phyloP scores from a whole-genome alignment of 108 stramenopile genomes.

The Hondaea fermentalgiana region DNA sequence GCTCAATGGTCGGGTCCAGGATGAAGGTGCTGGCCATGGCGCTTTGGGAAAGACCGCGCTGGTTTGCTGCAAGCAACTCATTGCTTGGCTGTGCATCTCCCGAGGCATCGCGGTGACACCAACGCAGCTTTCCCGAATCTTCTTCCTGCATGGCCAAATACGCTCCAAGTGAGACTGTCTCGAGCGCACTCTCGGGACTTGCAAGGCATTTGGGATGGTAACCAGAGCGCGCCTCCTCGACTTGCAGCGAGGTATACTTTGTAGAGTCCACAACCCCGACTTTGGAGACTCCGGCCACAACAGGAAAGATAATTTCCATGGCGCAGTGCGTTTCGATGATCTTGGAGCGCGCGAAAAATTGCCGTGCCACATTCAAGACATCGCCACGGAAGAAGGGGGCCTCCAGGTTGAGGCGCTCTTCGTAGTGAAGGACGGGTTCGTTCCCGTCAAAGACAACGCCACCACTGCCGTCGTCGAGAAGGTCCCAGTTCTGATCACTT shows the following conservation, averaged over 20 bases:
- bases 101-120: too few relatives aligned
- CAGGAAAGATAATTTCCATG: not conserved
- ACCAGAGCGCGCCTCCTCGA: not conserved
- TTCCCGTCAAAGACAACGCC: not conserved
- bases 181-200: too few relatives aligned
- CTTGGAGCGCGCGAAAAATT: not conserved
- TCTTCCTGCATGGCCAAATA: too few relatives aligned
- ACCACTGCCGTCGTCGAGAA: not conserved
- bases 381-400: not conserved
- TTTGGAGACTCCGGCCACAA: not conserved
- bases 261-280: not conserved
- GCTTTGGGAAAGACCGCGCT: not conserved
- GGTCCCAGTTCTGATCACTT: not conserved
- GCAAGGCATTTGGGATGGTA: too few relatives aligned
- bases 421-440: not conserved
- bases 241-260: not conserved
- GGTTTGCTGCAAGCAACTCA: not conserved
- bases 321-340: not conserved
- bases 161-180: too few relatives aligned
- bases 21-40: not conserved
- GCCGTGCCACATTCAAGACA: not conserved
- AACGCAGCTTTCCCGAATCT: too few relatives aligned
- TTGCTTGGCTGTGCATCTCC: not conserved
- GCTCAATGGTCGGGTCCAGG: not conserved
- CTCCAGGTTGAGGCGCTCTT: not conserved